Percentiles rank a stretch among this genome's conserved stretches.
phyloP scores from a whole-genome alignment of 2,329 filamentous ascomycete species.

The Arthrobotrys pseudoclavata region DNA sequence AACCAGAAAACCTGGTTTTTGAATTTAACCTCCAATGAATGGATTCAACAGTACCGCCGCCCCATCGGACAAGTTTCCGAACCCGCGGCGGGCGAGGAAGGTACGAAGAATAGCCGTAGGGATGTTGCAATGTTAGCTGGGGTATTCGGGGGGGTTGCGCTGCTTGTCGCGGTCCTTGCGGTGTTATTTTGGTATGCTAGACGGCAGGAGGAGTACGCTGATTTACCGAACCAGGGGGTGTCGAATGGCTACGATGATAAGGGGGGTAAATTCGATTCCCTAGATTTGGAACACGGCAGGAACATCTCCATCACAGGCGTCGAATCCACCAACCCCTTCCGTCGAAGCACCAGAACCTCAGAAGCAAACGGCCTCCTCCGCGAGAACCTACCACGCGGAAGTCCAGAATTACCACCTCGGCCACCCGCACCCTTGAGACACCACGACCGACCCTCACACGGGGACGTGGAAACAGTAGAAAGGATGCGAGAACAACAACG shows the following conservation, averaged over 20 bases:
- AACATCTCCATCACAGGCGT: conserved; percentile 22
- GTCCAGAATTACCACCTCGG: conserved; percentile 52
- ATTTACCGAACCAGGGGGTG: conserved; percentile 30
- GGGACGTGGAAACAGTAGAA: conserved; percentile 33
- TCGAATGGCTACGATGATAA: neutral
- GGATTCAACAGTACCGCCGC: conserved; percentile 65
- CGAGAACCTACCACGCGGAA: neutral
- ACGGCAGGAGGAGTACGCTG: conserved; percentile 44
- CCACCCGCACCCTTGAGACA: conserved; percentile 34
- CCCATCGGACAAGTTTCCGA: conserved; percentile 26
- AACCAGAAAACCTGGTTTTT: conserved; percentile 66
- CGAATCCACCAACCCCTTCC: neutral
- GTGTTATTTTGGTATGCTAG: conserved; percentile 60
- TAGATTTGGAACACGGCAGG: conserved; percentile 55
- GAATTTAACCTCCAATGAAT: conserved; percentile 73
- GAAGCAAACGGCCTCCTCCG: neutral
- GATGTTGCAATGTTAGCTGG: conserved; percentile 60
- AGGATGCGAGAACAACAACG: conserved; percentile 41
- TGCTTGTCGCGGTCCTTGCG: conserved; percentile 39
- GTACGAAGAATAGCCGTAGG: conserved; percentile 15
- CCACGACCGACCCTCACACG: conserved; percentile 21
- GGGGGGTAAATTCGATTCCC: conserved; percentile 40
- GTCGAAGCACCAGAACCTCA: neutral
- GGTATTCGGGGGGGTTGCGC: conserved; percentile 47
- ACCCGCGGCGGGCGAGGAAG: conserved; percentile 34